These are phyloP conservation scores for Leccinum fibrillosum DNA, from an alignment of 768 basidiomycete species.

Conservation along the genomic window DNA sequence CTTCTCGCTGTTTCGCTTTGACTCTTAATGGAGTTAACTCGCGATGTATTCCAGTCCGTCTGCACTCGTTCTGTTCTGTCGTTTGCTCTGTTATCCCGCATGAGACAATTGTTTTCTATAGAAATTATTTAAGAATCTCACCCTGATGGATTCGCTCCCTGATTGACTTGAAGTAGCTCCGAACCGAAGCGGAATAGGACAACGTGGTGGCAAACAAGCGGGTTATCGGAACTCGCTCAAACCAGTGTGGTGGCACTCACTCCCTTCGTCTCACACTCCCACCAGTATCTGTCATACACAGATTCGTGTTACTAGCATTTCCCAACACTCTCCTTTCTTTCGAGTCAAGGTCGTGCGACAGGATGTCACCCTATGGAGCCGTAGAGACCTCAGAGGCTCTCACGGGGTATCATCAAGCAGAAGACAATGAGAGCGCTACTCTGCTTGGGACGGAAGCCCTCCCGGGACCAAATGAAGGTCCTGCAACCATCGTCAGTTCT, in stretches of 20 bases:
- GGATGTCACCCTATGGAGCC: constrained; percentile 71
- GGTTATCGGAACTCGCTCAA: background rate
- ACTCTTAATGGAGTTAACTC: constrained; percentile 12
- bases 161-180: background rate
- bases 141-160: background rate
- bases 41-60: constrained; percentile 13
- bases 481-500: constrained; percentile 64
- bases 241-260: background rate
- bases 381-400: constrained; percentile 31
- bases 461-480: constrained; percentile 49
- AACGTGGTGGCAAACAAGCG: background rate
- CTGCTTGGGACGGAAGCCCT: constrained; percentile 46
- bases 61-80: constrained; percentile 9
- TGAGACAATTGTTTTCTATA: background rate
- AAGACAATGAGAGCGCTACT: constrained; percentile 52
- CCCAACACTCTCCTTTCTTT: background rate
- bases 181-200: background rate
- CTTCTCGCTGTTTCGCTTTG: constrained; percentile 11
- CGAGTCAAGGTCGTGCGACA: constrained; percentile 43
- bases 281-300: background rate
- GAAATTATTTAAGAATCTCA: background rate
- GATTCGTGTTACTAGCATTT: background rate
- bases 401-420: constrained; percentile 5
- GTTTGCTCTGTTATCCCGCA: constrained; percentile 2
- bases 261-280: background rate